Base-by-base conservation (phyloP, 176 grass and related monocot genomes). In the Stipa capillata region DNA sequence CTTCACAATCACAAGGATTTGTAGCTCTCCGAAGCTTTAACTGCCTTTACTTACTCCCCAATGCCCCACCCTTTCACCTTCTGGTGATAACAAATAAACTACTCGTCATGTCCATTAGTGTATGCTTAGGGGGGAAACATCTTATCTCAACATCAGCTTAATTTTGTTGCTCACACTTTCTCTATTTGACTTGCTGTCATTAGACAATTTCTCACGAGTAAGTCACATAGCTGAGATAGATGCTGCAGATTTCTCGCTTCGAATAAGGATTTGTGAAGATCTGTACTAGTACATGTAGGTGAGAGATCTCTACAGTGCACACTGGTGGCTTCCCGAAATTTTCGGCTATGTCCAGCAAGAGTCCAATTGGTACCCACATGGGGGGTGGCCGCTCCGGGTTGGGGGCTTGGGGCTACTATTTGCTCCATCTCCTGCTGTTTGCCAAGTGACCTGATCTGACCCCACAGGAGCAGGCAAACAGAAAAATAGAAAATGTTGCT, bases 291-390 rank as follows among this genome's bases (percentile, higher is more conserved):
- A n/a, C n/a, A n/a, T 37, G n/a, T 34, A 58, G 45, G 28, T 18
- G 69, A 67, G 71, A 84, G 42, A 48, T 34, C 64, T 80, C 71
- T 52, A 66, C 34, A 29, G 28, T 17, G 15, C 56, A 59, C 25
- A 29, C 62, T 56, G 69, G 79, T 89, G 75, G 79, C 59, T 15
- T 50, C 72, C 86, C 89, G 84, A 50, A 83, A 91, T 79, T 74
- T 75, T 81, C 79, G 89, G 85, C 17, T 37, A 79, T 89, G 74
- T 83, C 76, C 49, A 76, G 78, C 73, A 85, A 83, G 71, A 80
- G 68, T 82, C 86, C 83, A 87, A 74, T 76, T 67, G 82, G 54
- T 61, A 54, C 74, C 52, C 91, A 97, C 86, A 94, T 91, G 94
- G 89, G 85, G 49, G 9, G 4, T 37, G 56, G n/a, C n/a, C n/a